Percentiles rank a stretch among this genome's conserved stretches.
Conservation (phyloP, 805 yeast species). For the Myxozyma geophila region DNA sequence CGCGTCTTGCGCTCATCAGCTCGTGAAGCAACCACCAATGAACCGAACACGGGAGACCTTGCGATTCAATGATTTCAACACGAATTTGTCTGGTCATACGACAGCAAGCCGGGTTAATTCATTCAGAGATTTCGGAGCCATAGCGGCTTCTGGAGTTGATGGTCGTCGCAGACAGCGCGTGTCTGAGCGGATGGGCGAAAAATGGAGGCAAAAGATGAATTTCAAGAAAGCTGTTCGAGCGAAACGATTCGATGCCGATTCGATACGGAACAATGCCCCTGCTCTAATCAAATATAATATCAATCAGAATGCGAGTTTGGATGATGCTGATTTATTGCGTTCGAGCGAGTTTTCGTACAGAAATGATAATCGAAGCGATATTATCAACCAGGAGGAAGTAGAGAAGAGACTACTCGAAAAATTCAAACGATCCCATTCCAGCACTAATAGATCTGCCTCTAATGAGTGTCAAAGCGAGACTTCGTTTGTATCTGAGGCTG, state of each 20-base stretch:
- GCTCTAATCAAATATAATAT: slow-evolving; percentile 1
- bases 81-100: slow-evolving; percentile 3
- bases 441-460: too few relatives aligned
- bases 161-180: neutral
- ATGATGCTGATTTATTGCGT: neutral
- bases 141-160: neutral
- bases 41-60: slow-evolving; percentile 15
- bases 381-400: neutral
- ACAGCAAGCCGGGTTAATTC: neutral
- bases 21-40: slow-evolving; percentile 1
- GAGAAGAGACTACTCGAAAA: neutral
- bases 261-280: too few relatives aligned
- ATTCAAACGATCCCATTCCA: neutral
- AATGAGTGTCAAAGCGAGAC: neutral
- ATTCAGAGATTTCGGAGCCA: neutral
- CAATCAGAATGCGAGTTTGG: slow-evolving; percentile 5
- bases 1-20: neutral
- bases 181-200: slow-evolving; percentile 7
- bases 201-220: slow-evolving; percentile 9
- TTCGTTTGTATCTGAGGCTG: neutral
- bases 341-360: neutral
- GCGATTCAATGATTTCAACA: neutral
- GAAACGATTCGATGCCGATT: neutral
- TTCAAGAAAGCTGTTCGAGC: slow-evolving; percentile 14
- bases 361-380: neutral